Evolutionary conservation across 2,329 filamentous ascomycete species (phyloP).

Genomic region (Colletotrichum horii): DNA sequence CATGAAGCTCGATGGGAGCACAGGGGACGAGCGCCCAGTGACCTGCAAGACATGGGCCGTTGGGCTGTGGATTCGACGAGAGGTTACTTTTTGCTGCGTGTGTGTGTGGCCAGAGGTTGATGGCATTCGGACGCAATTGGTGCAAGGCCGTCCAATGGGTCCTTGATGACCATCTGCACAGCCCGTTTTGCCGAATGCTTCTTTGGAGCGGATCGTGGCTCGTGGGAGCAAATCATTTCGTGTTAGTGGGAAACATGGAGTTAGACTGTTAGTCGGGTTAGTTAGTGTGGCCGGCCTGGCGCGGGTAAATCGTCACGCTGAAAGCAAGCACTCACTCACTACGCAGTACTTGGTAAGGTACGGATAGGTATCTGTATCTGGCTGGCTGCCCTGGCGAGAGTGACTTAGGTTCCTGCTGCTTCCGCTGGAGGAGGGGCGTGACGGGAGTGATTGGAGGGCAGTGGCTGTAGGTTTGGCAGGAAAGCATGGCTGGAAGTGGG

Average conservation of each 20-base stretch:
- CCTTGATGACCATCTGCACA: neutral
- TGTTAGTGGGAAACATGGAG: neutral
- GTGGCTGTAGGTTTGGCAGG: constrained; percentile 20
- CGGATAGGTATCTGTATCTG: neutral
- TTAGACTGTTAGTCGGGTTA: neutral
- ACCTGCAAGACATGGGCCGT: neutral
- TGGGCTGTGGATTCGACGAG: neutral
- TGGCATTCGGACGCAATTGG: neutral
- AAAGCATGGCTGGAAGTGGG: constrained; percentile 15
- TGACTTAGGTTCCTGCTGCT: neutral
- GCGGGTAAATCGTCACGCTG: neutral
- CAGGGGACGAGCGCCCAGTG: neutral
- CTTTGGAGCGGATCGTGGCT: neutral
- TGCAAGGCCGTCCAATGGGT: constrained; percentile 1
- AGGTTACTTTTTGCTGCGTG: neutral
- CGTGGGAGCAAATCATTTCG: constrained; percentile 5
- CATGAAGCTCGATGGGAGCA: constrained; percentile 2
- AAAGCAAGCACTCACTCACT: neutral
- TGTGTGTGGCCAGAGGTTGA: neutral
- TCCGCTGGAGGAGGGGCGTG: constrained; percentile 27
- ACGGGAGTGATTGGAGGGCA: constrained; percentile 24
- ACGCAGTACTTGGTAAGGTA: neutral
- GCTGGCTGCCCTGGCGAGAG: neutral
- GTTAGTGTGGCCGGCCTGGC: neutral
- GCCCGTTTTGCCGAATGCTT: neutral